Percentiles rank a stretch among this genome's conserved stretches.
These are phyloP conservation scores for grape (Vitis vinifera) DNA, from an alignment of 164 flowering plant genomes.

Conservation along the genomic window ASM3070453v1 NC_081808.1:1626001-1626500, in stretches of 20 bases:
- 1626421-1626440: neutral
- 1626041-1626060: neutral
- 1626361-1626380: conserved; percentile 51
- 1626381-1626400: conserved; percentile 67
- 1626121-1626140: neutral
- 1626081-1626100: neutral
- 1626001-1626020: no score
- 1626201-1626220: conserved; percentile 75
- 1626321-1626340: conserved; percentile 60
- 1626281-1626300: conserved; percentile 58
- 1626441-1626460: neutral
- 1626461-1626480: neutral
- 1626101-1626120: neutral
- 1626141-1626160: neutral
- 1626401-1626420: conserved; percentile 62
- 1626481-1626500: no score
- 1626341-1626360: conserved; percentile 68
- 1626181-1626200: conserved; percentile 55
- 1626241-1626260: conserved; percentile 48
- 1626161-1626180: neutral
- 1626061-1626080: no score
- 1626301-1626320: conserved; percentile 63
- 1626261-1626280: conserved; percentile 79
- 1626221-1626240: conserved; percentile 75
- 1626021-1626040: neutral